Conservation (phyloP, 1,284 basidiomycete genomes). For the Caloboletus firmus region DNA sequence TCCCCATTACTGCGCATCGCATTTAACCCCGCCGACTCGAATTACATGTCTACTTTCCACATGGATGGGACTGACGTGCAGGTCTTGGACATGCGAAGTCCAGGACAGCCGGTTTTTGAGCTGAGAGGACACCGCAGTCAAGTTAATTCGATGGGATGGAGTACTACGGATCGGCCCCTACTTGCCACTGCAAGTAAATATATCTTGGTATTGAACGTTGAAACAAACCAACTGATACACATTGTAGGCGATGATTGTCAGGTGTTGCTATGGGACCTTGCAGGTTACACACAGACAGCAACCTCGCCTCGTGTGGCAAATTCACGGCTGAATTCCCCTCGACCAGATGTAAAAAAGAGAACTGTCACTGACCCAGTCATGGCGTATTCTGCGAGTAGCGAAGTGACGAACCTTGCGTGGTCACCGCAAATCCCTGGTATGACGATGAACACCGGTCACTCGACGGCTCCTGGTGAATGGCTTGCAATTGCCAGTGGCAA, state of each 20-base stretch:
- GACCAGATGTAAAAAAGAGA: conserved; percentile 74
- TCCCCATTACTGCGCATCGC: conserved; percentile 82
- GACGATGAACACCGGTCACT: conserved; percentile 69
- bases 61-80: conserved; percentile 86
- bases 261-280: conserved; percentile 85
- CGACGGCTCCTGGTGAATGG: conserved; percentile 82
- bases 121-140: conserved; percentile 75
- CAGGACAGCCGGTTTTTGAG: conserved; percentile 91
- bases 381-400: conserved; percentile 78
- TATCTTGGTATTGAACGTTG: neutral
- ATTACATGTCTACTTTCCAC: conserved; percentile 93
- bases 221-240: conserved; percentile 5
- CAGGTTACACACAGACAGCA: conserved; percentile 57
- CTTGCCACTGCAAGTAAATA: conserved; percentile 79
- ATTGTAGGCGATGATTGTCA: conserved; percentile 85
- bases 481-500: conserved; percentile 86
- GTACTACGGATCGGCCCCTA: conserved; percentile 75
- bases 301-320: conserved; percentile 62
- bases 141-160: conserved; percentile 88
- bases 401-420: conserved; percentile 89
- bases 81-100: conserved; percentile 92
- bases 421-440: conserved; percentile 74
- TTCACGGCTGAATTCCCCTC: conserved; percentile 68
- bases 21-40: conserved; percentile 84
- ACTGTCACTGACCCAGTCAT: conserved; percentile 73